Conservation (phyloP, 371 early-diverging fungal species). For the Mucor piriformis region DNA sequence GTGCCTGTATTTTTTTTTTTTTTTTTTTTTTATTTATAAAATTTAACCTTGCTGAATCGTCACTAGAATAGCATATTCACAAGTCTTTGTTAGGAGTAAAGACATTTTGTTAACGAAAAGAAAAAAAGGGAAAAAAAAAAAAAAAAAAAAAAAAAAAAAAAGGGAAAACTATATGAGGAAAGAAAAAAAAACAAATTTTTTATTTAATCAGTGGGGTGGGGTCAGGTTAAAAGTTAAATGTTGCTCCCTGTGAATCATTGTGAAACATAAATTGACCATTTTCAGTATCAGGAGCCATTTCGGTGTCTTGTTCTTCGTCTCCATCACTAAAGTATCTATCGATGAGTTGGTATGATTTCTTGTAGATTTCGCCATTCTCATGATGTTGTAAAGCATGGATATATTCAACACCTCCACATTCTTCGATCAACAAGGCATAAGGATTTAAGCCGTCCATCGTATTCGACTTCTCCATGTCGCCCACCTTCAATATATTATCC, state of each 20-base stretch:
- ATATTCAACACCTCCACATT: slow-evolving; percentile 90
- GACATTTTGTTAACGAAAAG: slow-evolving; percentile 31
- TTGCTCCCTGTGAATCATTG: slow-evolving; percentile 63
- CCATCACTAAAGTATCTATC: slow-evolving; percentile 93
- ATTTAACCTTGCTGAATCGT: slow-evolving; percentile 47
- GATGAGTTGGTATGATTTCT: slow-evolving; percentile 89
- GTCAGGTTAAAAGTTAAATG: slow-evolving; percentile 62
- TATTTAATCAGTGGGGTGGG: not conserved
- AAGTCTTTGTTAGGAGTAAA: slow-evolving; percentile 49
- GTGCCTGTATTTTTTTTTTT: not conserved
- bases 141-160: slow-evolving; percentile 2
- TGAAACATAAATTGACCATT: slow-evolving; percentile 68
- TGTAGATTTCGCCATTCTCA: slow-evolving; percentile 93
- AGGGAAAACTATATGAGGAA: not conserved
- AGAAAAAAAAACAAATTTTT: slow-evolving; percentile 15
- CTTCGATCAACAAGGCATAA: slow-evolving; percentile 86
- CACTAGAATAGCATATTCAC: slow-evolving; percentile 53
- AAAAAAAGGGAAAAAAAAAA: not conserved
- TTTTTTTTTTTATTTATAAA: not conserved
- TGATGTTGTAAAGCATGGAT: slow-evolving; percentile 90
- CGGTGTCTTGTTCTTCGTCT: slow-evolving; percentile 65
- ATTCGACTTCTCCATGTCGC: slow-evolving; percentile 47
- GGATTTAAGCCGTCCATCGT: slow-evolving; percentile 72
- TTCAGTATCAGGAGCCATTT: slow-evolving; percentile 48
- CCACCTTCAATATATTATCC: slow-evolving; percentile 77